Evolutionary conservation across 805 yeast genomes (phyloP).

Genomic region (Kodamaea sagamina): DNA sequence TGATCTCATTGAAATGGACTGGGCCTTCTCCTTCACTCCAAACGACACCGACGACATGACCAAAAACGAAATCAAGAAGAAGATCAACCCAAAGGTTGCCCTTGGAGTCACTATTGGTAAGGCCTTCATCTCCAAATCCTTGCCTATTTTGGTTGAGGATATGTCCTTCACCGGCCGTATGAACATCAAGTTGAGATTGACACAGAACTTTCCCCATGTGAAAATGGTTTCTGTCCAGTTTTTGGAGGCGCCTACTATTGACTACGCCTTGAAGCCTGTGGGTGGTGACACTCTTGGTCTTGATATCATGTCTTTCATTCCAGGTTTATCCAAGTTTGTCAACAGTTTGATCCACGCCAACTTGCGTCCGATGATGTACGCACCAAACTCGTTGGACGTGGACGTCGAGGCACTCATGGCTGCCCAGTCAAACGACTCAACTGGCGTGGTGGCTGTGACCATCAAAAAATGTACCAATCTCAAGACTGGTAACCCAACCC

Average conservation of each 20-base stretch:
- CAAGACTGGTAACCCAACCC: slow-evolving; percentile 46
- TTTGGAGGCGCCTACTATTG: slow-evolving; percentile 76
- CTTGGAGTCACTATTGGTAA: slow-evolving; percentile 81
- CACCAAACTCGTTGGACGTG: slow-evolving; percentile 77
- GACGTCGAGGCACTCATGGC: slow-evolving; percentile 73
- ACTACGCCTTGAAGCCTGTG: slow-evolving; percentile 78
- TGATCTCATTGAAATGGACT: slow-evolving; percentile 76
- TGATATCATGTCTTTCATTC: slow-evolving; percentile 81
- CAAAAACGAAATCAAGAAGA: slow-evolving; percentile 65
- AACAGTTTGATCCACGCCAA: slow-evolving; percentile 67
- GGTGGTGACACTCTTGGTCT: slow-evolving; percentile 89
- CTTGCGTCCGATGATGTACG: slow-evolving; percentile 76
- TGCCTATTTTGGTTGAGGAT: slow-evolving; percentile 80
- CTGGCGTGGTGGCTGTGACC: slow-evolving; percentile 68
- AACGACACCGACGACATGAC: slow-evolving; percentile 85
- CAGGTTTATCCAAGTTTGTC: slow-evolving; percentile 75
- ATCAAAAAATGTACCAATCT: slow-evolving; percentile 54
- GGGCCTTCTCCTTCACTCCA: slow-evolving; percentile 81
- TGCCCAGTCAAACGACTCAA: slow-evolving; percentile 62
- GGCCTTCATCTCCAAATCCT: slow-evolving; percentile 70
- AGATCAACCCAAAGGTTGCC: slow-evolving; percentile 78
- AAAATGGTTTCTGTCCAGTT: slow-evolving; percentile 69
- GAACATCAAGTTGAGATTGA: slow-evolving; percentile 60
- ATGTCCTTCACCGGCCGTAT: slow-evolving; percentile 75
- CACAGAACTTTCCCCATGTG: slow-evolving; percentile 75